Evolutionary conservation across 495 filamentous ascomycete species (phyloP).

Genomic region (Entonaema liquescens): DNA sequence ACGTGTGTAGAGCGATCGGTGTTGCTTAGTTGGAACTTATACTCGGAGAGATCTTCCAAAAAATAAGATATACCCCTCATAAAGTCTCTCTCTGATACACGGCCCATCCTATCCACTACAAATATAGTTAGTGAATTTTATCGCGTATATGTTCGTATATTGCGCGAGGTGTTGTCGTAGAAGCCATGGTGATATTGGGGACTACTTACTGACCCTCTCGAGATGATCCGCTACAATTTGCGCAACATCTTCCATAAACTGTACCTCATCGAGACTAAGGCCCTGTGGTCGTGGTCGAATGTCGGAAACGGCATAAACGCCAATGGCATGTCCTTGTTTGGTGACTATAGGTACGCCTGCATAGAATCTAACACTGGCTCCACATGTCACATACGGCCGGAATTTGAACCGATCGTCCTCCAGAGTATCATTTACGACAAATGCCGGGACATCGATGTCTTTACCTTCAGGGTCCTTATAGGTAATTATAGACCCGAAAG

Average conservation of each 20-base stretch:
- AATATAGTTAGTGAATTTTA: slow-evolving; percentile 4
- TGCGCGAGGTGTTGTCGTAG: slow-evolving; percentile 39
- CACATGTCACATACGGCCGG: slow-evolving; percentile 37
- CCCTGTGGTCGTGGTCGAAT: slow-evolving; percentile 57
- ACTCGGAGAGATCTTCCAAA: slow-evolving; percentile 40
- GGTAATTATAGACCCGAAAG: slow-evolving; percentile 25
- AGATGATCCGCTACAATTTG: slow-evolving; percentile 70
- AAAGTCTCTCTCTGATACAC: slow-evolving; percentile 38
- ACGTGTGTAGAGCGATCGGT: slow-evolving; percentile 23
- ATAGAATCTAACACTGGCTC: slow-evolving; percentile 60
- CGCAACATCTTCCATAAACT: slow-evolving; percentile 60
- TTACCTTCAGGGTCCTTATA: slow-evolving; percentile 22
- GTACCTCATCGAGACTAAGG: slow-evolving; percentile 48
- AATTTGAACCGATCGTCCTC: slow-evolving; percentile 39
- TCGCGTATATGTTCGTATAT: slow-evolving; percentile 5
- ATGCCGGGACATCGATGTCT: slow-evolving; percentile 22
- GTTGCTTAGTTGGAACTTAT: slow-evolving; percentile 38
- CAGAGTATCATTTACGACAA: slow-evolving; percentile 39
- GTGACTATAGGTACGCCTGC: slow-evolving; percentile 73
- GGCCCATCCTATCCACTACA: slow-evolving; percentile 37
- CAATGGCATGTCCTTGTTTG: slow-evolving; percentile 73
- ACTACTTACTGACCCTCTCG: slow-evolving; percentile 50
- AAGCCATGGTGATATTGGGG: neutral
- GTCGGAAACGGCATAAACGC: slow-evolving; percentile 74
- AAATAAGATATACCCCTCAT: slow-evolving; percentile 42